Conservation (phyloP, 139 green algal species). For the Chlamydomonas asymmetrica region DNA sequence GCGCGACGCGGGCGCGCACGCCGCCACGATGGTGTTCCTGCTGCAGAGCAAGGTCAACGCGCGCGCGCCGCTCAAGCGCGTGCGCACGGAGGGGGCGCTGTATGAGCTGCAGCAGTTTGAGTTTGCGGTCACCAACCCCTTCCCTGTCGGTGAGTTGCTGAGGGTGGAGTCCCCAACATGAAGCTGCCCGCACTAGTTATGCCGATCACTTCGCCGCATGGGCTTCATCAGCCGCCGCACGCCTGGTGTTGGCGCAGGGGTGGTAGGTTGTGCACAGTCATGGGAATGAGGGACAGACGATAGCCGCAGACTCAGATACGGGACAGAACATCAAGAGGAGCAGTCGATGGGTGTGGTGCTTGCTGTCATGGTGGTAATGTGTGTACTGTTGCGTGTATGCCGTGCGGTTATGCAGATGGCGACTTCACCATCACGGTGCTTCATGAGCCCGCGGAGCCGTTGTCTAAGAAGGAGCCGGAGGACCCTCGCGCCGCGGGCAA, state of each 20-base stretch:
- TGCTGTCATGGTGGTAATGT: no score
- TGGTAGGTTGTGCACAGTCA: no score
- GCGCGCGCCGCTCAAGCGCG: slow-evolving; percentile 49
- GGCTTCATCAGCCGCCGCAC: no score
- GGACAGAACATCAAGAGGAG: no score
- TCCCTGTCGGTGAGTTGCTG: slow-evolving; percentile 52
- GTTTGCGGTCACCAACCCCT: slow-evolving; percentile 71
- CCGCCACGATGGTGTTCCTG: slow-evolving; percentile 72
- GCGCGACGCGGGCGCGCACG: slow-evolving; percentile 48
- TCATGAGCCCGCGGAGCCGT: slow-evolving; percentile 55
- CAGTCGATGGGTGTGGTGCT: no score
- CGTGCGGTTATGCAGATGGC: slow-evolving; percentile 34
- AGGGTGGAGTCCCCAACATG: no score
- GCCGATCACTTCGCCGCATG: no score
- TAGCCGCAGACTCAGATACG: no score
- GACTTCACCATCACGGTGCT: slow-evolving; percentile 64
- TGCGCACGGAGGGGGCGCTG: slow-evolving; percentile 42
- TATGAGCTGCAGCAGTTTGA: slow-evolving; percentile 74
- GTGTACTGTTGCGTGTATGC: neutral
- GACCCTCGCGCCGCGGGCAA: neutral
- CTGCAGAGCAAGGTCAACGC: slow-evolving; percentile 52
- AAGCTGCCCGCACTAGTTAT: no score
- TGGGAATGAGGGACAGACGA: no score
- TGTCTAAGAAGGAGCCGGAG: slow-evolving; percentile 31
- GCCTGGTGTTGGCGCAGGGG: no score